Base-by-base conservation (phyloP, 805 yeast species). In the Wickerhamiella allomyrinae region DNA sequence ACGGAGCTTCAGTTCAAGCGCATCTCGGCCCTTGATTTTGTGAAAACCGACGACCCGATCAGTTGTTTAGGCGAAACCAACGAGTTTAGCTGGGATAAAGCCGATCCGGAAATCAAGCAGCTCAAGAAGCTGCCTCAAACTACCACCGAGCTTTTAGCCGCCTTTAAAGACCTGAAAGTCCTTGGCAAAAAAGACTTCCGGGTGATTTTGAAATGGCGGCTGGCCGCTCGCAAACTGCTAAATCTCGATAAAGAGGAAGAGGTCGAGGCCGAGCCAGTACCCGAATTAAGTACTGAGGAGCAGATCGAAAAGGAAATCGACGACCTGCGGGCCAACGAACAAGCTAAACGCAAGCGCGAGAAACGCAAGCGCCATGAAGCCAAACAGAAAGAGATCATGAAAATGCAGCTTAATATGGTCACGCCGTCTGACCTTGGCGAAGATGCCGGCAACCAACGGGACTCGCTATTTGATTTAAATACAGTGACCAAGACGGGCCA, bases 391-490 rank as follows among this genome's bases (percentile, higher is more conserved):
- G 96, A 89, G 57, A 74, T 89, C 38, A 69, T 72, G 39, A 75
- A 97, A 66, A 79, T 85, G 82, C 96, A 91, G 65, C 79, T 91
- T 89, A 84, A 83, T 60, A 87, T 91, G 95, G 67, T 82, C 45
- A 83, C 95, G 5, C 95, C 94, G 56, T 74, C 72, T 66, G 94
- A 86, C 56, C 77, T 91, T 48, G 96, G 97, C 71, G 69, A 84
- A 42, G 98, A 91, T 58, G 95, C 95, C 14, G 89, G 84, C 14
- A 72, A 73, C 41, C 68, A 75, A 46, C 95, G 91, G 29, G 69
- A 79, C 42, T 72, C 87, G 1, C 66, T 85, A 45, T 91, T 91
- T 66, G 84, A 79, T 56, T 69, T 91, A 58, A 79, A 76, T 55
- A 63, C 73, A n/a, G 95, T 95, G 3, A 83, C 83, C 59, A 81